Percentiles rank a stretch among this genome's conserved stretches.
Conservation (phyloP, 2,329 filamentous ascomycete species). For the Colletotrichum caudatum region DNA sequence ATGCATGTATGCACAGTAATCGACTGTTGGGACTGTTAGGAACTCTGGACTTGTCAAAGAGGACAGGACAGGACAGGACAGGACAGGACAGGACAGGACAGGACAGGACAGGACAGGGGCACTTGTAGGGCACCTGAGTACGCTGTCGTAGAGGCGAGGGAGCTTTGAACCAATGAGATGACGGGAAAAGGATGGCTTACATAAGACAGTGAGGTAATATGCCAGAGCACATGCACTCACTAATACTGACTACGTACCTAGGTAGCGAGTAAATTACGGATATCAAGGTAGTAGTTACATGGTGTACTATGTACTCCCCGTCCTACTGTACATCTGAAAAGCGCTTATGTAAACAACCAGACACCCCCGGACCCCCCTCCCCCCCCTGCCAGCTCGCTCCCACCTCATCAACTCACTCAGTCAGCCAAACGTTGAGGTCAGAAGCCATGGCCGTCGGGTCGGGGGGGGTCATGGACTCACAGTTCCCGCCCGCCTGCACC, state of each 20-base stretch:
- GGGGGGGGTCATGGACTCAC: not conserved
- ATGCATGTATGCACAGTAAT: slow-evolving; percentile 5
- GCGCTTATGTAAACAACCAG: not conserved
- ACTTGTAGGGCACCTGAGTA: no score
- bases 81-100: no score
- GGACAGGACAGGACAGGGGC: no score
- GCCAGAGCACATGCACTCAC: no score
- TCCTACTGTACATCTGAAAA: no score
- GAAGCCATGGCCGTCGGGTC: slow-evolving; percentile 4
- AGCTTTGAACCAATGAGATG: slow-evolving; percentile 19
- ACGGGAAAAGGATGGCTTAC: slow-evolving; percentile 9
- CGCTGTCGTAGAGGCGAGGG: not conserved
- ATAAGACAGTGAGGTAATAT: slow-evolving; percentile 4
- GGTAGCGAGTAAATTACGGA: no score
- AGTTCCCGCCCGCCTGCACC: slow-evolving; percentile 19
- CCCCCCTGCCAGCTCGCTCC: not conserved
- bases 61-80: not conserved
- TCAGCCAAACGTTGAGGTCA: slow-evolving; percentile 7
- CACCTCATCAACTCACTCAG: not conserved
- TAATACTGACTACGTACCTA: no score
- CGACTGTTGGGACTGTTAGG: not conserved
- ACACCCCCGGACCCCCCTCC: no score
- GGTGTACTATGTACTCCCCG: no score
- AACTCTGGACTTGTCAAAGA: slow-evolving; percentile 35
- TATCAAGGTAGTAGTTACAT: no score